Evolutionary conservation across 352 stramenopile genomes (phyloP), one percentile per base, ranked within the genome.

Genomic region (Globisporangium megalacanthum): DNA sequence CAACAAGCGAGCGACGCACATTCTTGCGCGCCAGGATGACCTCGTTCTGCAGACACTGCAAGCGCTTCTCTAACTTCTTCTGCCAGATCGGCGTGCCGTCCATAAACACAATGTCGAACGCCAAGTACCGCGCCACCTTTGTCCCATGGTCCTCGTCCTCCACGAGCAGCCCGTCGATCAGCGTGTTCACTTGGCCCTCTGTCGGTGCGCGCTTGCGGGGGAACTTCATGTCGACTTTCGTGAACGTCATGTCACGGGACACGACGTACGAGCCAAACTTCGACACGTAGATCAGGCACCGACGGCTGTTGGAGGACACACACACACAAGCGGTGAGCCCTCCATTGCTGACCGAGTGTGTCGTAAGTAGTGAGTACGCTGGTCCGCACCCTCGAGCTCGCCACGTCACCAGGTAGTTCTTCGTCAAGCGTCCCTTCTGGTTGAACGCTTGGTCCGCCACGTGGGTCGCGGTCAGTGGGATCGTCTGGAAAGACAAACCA

Each of bases 221-320:
- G 47, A 95, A 92, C 58, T 92, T 92, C 79, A 95, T 91, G 20
- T 89, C 70, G n/a, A 93, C 75, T 65, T 93, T 92, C 10, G 85
- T 90, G 51, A 95, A 91, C 0, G 83, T 82, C 74, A 89, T 83
- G 60, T 89, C 69, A 1, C 85, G 81, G 42, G 83, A 95, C 6
- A 95, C 77, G 13, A 95, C 73, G 49, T 89, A 93, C 19, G 81
- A 88, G 17, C 70, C 83, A 15, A 77, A 76, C 6, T 80, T 73
- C 35, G 77, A 72, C 19, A 88, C 70, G 58, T 85, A 90, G 20
- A 95, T 64, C 61, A 95, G 63, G 62, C 85, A 95, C 19, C 85
- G 85, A 50, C 77, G 83, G 13, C 85, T 92, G 53, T 9, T 2
- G 61, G 37, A 46, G 50, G 25, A 58, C n/a, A 48, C 5, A 53